A percentile compares a stretch with the other conserved stretches of the same genome.
These are phyloP conservation scores for Trichophyton verrucosum DNA, from an alignment of 2,329 filamentous ascomycete genomes.

Conservation along the genomic window DNA sequence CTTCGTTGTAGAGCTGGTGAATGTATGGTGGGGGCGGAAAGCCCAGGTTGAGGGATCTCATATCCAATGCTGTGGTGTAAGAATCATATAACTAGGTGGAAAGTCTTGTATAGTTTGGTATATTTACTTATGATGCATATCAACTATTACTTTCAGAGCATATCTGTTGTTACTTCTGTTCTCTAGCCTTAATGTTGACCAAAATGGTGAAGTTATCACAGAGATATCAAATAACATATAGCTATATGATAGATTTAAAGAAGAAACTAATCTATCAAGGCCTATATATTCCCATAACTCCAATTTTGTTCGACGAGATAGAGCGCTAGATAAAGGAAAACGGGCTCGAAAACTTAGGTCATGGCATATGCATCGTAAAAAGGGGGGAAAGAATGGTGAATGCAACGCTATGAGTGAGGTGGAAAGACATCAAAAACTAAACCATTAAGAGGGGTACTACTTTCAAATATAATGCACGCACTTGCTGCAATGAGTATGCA, in stretches of 20 bases:
- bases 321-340: not conserved
- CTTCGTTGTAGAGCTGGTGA: constrained; percentile 36
- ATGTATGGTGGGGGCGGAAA: constrained; percentile 35
- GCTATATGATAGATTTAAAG: not conserved
- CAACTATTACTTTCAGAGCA: not conserved
- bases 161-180: not conserved
- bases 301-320: not conserved
- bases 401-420: not conserved
- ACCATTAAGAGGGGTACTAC: not conserved
- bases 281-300: not conserved
- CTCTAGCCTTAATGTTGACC: too few species aligned
- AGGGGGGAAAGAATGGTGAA: not conserved
- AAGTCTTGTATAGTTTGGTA: constrained; percentile 2
- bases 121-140: not conserved
- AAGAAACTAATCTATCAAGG: not conserved
- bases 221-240: not conserved
- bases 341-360: not conserved
- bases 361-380: not conserved
- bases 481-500: too few species aligned
- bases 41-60: constrained; percentile 32
- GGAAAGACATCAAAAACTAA: not conserved
- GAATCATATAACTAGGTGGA: constrained; percentile 25
- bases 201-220: not conserved
- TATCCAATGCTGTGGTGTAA: constrained; percentile 38
- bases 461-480: not conserved